Base-by-base conservation (phyloP, 352 stramenopile genomes). In the Peronospora tabacina region DNA sequence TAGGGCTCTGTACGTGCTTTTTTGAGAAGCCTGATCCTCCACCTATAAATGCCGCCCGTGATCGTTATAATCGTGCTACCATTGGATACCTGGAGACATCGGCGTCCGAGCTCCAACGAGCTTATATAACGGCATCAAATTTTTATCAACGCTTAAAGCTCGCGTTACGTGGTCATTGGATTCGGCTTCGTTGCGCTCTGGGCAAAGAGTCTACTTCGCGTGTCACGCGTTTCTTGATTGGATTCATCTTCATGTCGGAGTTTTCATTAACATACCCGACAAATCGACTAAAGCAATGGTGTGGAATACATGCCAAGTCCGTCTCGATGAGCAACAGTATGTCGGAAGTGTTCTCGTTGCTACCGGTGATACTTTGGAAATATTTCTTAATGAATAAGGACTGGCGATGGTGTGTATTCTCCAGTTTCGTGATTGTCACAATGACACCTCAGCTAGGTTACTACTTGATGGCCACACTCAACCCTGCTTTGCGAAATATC, bases 211-310 rank as follows among this genome's bases (percentile, higher is more conserved):
- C 69, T 2, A 76, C 66, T 13, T 74, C 66, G 13, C 48, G 55
- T 5, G 54, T 76, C 16, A 56, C 65, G 5, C 46, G 54, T 7
- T 79, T 74, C 44, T 53, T 79, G 15, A 63, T 72, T 29, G 47
- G 66, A 13, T 79, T 72, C 37, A 53, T 79, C 26, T 68, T 79
- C 50, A 69, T 79, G 41, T 67, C 44, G 16, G 69, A 79, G 36
- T 79, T 79, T 37, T 71, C 69, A 12, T 43, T 79, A 8, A 63
- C 52, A 22, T 79, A 79, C 34, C 59, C 69, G 17, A 66, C 61
- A 4, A 55, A 29, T 2, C 46, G 68, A 19, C 52, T 79, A 2
- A 59, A 73, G 35, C 49, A 68, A 41, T 79, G 69, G 69, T 70
- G 52, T 17, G 48, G 44, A 1, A 65, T 75, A 48, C 72, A 61